Conservation (phyloP, 805 yeast species). For the Vanderwaltozyma yarrowii region DNA sequence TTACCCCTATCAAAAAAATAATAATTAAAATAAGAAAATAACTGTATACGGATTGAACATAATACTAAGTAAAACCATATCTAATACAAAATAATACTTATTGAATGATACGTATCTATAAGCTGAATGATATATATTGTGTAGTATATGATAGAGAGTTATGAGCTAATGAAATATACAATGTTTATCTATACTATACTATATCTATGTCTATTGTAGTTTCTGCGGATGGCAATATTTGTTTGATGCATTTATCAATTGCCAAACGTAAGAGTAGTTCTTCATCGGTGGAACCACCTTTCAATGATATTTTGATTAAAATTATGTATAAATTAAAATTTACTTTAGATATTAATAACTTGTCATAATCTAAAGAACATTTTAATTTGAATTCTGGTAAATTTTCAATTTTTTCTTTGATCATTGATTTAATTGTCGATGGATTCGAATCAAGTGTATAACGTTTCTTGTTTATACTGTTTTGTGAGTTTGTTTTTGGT, state of each 20-base stretch:
- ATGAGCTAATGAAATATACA: too few species aligned
- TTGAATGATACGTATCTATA: too few species aligned
- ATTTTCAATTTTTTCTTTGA: constrained; percentile 36
- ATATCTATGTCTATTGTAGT: constrained; percentile 27
- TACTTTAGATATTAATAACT: constrained; percentile 47
- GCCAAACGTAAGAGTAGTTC: constrained; percentile 41
- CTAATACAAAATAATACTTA: too few species aligned
- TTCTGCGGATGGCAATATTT: constrained; percentile 17
- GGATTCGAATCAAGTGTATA: background rate
- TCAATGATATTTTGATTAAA: constrained; percentile 45
- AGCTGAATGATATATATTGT: background rate
- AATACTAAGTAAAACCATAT: too few species aligned
- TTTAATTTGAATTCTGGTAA: constrained; percentile 43
- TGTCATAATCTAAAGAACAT: constrained; percentile 35
- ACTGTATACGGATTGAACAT: too few species aligned
- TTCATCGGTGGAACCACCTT: constrained; percentile 65
- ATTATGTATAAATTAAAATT: constrained; percentile 52
- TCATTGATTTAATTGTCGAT: constrained; percentile 25
- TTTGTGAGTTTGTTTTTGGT: background rate
- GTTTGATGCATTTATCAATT: constrained; percentile 21
- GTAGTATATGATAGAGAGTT: background rate
- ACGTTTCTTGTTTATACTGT: background rate
- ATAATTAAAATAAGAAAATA: too few species aligned
- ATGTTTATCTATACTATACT: too few species aligned
- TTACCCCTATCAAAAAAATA: background rate